These are phyloP conservation scores for Ophiostoma piceae DNA, from an alignment of 2,329 filamentous ascomycete genomes.

Conservation along the genomic window DNA sequence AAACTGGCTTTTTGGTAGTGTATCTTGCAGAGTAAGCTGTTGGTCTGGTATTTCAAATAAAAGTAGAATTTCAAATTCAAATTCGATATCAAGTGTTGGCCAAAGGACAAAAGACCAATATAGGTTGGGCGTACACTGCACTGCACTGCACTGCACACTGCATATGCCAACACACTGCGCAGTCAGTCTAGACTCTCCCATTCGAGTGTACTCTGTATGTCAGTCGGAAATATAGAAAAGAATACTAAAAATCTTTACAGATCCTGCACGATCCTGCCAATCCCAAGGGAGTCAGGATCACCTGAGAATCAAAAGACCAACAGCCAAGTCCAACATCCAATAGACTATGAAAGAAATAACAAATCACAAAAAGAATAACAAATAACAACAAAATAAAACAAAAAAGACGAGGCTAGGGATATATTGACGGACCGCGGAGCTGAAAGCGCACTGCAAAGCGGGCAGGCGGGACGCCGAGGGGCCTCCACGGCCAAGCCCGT, in stretches of 20 bases:
- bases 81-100: no score
- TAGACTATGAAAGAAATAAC: background rate
- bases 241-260: background rate
- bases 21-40: no score
- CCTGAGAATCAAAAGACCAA: background rate
- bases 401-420: background rate
- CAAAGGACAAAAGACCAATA: background rate
- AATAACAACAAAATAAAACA: background rate
- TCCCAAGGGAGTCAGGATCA: background rate
- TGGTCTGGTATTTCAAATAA: background rate
- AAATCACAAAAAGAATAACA: background rate
- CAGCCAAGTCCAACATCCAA: no score
- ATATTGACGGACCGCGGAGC: background rate
- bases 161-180: background rate
- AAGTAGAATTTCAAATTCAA: no score
- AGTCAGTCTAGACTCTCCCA: background rate
- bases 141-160: background rate
- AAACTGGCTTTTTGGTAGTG: background rate
- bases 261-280: background rate
- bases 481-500: constrained; percentile 10
- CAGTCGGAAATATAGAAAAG: no score
- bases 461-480: constrained; percentile 7
- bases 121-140: background rate
- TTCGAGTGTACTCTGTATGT: no score
- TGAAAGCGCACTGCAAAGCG: background rate